These are phyloP conservation scores for Mucor sp. DNA, from an alignment of 371 early-diverging fungal genomes.

Conservation along the genomic window DNA sequence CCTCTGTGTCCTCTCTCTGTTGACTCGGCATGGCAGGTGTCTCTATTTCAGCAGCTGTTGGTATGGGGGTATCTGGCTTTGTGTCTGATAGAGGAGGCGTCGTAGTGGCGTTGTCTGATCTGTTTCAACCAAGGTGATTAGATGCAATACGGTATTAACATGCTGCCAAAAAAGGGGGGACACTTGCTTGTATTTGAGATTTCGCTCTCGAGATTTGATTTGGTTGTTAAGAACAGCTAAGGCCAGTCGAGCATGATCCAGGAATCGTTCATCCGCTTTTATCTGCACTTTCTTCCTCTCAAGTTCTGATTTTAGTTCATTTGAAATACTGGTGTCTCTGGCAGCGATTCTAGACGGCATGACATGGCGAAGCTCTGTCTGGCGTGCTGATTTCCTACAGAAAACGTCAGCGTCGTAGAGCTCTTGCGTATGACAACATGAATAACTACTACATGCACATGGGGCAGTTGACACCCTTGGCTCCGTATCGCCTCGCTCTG, in stretches of 20 bases:
- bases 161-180: neutral
- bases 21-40: neutral
- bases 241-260: neutral
- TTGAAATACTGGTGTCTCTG: constrained; percentile 7
- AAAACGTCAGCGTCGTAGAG: too few species aligned
- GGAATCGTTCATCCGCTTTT: neutral
- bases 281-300: neutral
- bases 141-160: neutral
- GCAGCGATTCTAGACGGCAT: constrained; percentile 7
- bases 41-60: neutral
- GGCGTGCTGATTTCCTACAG: constrained; percentile 8
- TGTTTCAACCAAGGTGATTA: neutral
- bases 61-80: neutral
- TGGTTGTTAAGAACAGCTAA: neutral
- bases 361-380: constrained; percentile 10
- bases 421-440: too few species aligned
- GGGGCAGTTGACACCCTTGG: constrained; percentile 11
- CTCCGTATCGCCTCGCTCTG: neutral
- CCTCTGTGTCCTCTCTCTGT: neutral
- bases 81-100: neutral
- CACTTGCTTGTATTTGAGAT: neutral
- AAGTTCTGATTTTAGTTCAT: constrained; percentile 8
- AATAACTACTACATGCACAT: constrained; percentile 28
- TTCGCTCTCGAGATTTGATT: neutral
- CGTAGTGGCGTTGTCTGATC: neutral